Percentiles rank a stretch among this genome's conserved stretches.
phyloP scores from a whole-genome alignment of 1,284 basidiomycete genomes.

The Cryptococcus sp. region DNA sequence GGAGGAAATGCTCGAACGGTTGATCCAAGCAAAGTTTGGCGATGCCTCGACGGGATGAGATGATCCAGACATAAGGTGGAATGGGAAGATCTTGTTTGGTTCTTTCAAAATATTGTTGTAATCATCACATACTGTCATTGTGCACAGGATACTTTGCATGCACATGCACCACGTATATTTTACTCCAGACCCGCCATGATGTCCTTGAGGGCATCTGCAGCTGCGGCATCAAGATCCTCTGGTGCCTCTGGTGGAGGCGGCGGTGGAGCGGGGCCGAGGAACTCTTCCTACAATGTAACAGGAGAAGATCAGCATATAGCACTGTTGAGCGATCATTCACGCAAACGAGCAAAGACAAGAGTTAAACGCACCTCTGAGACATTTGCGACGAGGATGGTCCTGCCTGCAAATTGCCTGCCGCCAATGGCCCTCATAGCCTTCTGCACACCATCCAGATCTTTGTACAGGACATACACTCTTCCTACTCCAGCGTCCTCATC shows the following conservation, averaged over 20 bases:
- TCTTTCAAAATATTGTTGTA: no score
- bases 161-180: no score
- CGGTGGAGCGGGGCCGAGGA: constrained; percentile 47
- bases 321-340: not conserved
- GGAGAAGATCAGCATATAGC: constrained; percentile 5
- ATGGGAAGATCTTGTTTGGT: no score
- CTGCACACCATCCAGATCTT: constrained; percentile 62
- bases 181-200: constrained; percentile 31
- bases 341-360: not conserved
- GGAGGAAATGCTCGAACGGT: constrained; percentile 40
- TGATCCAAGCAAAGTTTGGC: constrained; percentile 4
- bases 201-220: constrained; percentile 40
- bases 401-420: constrained; percentile 85
- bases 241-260: constrained; percentile 37
- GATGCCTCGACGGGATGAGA: no score
- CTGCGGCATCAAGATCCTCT: constrained; percentile 38
- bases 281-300: constrained; percentile 41
- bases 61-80: no score
- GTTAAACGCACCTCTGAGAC: constrained; percentile 44
- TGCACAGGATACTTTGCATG: no score
- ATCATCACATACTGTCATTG: no score
- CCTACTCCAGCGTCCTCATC: constrained; percentile 91
- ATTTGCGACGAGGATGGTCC: constrained; percentile 67
- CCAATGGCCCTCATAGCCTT: constrained; percentile 79
- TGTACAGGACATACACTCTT: constrained; percentile 87